Base-by-base conservation (phyloP, 2,329 filamentous ascomycete genomes). In the Fusarium lateritium region DNA sequence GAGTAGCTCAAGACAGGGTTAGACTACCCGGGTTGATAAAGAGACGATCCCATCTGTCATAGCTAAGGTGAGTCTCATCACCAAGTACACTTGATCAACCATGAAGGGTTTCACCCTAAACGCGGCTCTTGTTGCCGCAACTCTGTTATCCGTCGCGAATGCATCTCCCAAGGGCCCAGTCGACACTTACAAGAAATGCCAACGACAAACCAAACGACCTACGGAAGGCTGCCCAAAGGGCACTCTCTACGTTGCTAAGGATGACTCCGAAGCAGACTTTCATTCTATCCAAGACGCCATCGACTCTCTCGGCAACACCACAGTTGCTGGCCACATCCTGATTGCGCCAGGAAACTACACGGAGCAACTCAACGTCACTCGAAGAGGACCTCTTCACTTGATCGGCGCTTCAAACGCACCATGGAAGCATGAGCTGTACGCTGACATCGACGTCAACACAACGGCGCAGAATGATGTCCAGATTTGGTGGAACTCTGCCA, bases 301-400 rank as follows among this genome's bases (percentile, higher is more conserved):
- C 31, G 68, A 76, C 22, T 82, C 79, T 2, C 60, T 83, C 0
- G 76, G 78, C 0, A 77, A 82, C 36, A 74, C 70, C 17, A 73
- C 69, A 10, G 45, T 28, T 1, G 36, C 69, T 9, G 62, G 64
- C 1, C 59, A 70, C 19, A 90, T 92, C 68, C 82, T 91, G 14
- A 84, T 91, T 45, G 83, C 85, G 0, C 82, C 88, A 0, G 89
- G 89, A 0, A 83, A 82, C 62, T 91, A 91, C 71, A 85, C 80
- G 2, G 89, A 91, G 72, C 88, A 90, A 76, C 78, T 92, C 63
- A 92, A 92, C 67, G 82, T 91, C 62, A 91, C 89, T 6, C 87
- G 89, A 2, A 76, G 80, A 3, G 88, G 86, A 0, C 88, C 89
- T 0, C 79, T 91, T 8, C 89, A 87, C 28, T 81, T 91, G 8